Evolutionary conservation across 225 moss, liverwort and hornwort genomes (phyloP).

Genomic region (Anthoceros angustus): DNA sequence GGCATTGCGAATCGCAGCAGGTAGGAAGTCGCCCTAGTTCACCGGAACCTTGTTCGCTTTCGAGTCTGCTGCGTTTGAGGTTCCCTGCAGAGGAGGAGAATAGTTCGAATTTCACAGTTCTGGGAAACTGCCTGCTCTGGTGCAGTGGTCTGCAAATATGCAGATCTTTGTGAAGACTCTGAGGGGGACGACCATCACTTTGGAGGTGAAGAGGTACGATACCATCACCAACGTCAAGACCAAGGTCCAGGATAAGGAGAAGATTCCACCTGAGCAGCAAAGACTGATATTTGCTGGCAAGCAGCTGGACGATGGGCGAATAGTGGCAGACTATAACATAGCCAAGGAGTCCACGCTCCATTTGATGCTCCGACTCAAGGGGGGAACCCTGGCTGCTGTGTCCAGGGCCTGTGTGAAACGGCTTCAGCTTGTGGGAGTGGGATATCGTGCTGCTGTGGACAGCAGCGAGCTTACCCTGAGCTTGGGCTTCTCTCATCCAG

Average conservation of each 20-base stretch:
- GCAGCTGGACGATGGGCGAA: background rate
- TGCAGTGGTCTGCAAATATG: background rate
- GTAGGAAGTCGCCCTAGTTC: too few relatives aligned
- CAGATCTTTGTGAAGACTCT: slow-evolving; percentile 8
- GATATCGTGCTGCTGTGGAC: slow-evolving; percentile 2
- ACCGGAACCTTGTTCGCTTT: too few relatives aligned
- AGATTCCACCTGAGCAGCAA: background rate
- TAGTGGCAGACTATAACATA: background rate
- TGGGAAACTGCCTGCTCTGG: background rate
- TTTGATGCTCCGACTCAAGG: background rate
- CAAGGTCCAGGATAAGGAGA: background rate
- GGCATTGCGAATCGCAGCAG: too few relatives aligned
- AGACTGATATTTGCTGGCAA: background rate
- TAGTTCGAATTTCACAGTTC: too few relatives aligned
- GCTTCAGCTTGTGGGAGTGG: background rate
- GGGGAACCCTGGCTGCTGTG: background rate
- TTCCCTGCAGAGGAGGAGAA: too few relatives aligned
- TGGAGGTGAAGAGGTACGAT: slow-evolving; percentile 6
- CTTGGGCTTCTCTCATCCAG: slow-evolving; percentile 2
- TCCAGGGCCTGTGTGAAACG: background rate
- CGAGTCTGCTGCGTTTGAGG: too few relatives aligned
- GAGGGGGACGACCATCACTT: slow-evolving; percentile 6
- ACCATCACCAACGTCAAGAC: slow-evolving; percentile 7
- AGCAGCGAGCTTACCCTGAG: background rate
- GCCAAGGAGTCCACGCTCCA: background rate